Conservation (phyloP, 768 basidiomycete genomes). For the Hygrophorus pudorinus region DNA sequence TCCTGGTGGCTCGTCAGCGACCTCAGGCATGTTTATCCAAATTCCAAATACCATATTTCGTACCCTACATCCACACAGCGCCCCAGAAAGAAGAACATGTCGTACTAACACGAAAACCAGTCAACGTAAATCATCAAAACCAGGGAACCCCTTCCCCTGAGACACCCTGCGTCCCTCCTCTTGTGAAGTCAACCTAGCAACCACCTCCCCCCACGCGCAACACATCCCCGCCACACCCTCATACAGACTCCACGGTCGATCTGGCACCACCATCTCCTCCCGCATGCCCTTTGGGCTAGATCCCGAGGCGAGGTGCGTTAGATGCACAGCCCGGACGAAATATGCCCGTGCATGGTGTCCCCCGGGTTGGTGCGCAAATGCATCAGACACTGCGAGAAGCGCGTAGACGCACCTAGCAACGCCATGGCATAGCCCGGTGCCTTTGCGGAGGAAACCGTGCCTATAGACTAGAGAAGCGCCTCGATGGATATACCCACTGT, state of each 20-base stretch:
- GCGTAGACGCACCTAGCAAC: constrained; percentile 45
- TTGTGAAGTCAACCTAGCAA: constrained; percentile 20
- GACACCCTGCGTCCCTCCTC: constrained; percentile 8
- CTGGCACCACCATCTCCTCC: constrained; percentile 36
- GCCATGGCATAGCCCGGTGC: constrained; percentile 53
- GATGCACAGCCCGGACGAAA: constrained; percentile 33
- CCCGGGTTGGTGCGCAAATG: constrained; percentile 13
- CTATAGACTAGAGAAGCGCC: constrained; percentile 36
- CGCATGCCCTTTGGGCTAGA: constrained; percentile 22
- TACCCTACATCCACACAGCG: too few species aligned
- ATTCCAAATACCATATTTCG: too few species aligned
- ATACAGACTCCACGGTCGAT: constrained; percentile 46
- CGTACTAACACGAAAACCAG: too few species aligned
- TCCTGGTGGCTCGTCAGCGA: too few species aligned
- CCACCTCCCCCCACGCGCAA: constrained; percentile 42
- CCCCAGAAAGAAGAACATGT: too few species aligned
- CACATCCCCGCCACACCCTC: constrained; percentile 53
- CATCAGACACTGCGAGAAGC: constrained; percentile 37
- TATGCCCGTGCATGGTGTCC: constrained; percentile 16
- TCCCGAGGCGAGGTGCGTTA: constrained; percentile 34
- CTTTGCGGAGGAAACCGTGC: constrained; percentile 42
- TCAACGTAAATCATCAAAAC: constrained; percentile 33
- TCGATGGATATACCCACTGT: constrained; percentile 31
- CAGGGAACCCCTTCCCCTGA: constrained; percentile 23
- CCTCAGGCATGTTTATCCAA: too few species aligned